These are phyloP conservation scores for Arachis monticola DNA, from an alignment of 331 rosid genomes.

Conservation along the genomic window DNA sequence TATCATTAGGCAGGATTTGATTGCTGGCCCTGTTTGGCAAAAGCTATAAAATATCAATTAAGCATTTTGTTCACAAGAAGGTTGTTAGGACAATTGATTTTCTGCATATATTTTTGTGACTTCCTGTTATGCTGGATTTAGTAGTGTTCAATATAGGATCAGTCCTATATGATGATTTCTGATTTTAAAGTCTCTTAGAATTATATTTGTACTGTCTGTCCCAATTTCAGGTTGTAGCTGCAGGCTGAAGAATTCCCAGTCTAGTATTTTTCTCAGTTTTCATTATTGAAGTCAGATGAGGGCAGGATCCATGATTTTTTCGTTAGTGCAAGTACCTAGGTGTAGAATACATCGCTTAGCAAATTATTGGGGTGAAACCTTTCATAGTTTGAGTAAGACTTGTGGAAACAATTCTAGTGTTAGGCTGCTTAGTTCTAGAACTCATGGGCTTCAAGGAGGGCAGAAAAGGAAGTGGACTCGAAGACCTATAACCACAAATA, in stretches of 20 bases:
- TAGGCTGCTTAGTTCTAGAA: conserved; percentile 53
- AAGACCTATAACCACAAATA: conserved; percentile 66
- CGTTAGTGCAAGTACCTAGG: conserved; percentile 70
- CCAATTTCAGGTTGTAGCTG: conserved; percentile 53
- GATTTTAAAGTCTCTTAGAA: not conserved
- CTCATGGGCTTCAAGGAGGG: conserved; percentile 62
- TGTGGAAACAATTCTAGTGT: conserved; percentile 46
- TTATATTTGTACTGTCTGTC: not conserved
- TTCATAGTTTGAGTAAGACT: conserved; percentile 51
- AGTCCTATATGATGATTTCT: conserved; percentile 18
- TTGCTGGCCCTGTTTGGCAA: conserved; percentile 17
- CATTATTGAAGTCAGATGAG: conserved; percentile 58
- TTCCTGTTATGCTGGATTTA: conserved; percentile 25
- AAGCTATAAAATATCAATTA: conserved; percentile 10
- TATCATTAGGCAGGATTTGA: conserved; percentile 10
- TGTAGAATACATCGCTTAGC: conserved; percentile 62
- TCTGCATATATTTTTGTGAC: conserved; percentile 14
- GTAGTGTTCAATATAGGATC: conserved; percentile 4
- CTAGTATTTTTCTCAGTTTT: conserved; percentile 27
- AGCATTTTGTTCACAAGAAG: conserved; percentile 10
- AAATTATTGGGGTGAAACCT: conserved; percentile 63
- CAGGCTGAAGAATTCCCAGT: conserved; percentile 42
- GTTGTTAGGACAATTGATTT: conserved; percentile 11
- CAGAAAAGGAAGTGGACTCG: conserved; percentile 68
- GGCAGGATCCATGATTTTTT: conserved; percentile 65